These are phyloP conservation scores for Pleurotus salmoneostramineus DNA, from an alignment of 768 basidiomycete species.

Conservation along the genomic window DNA sequence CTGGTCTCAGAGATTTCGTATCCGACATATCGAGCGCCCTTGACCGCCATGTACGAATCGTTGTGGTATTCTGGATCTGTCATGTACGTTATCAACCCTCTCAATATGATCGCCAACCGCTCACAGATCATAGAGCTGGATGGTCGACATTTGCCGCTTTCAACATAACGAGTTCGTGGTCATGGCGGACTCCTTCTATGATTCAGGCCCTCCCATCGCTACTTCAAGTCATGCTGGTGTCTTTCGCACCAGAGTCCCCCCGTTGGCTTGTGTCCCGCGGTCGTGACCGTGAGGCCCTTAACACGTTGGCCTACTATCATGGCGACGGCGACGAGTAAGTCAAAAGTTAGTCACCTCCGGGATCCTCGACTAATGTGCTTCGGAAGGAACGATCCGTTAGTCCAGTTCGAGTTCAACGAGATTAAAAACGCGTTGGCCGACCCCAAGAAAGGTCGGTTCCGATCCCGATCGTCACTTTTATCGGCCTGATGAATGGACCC, in stretches of 20 bases:
- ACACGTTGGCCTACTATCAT: constrained; percentile 77
- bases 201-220: constrained; percentile 70
- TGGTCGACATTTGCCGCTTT: constrained; percentile 85
- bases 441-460: constrained; percentile 35
- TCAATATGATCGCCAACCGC: neutral
- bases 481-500: neutral
- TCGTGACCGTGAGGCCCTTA: constrained; percentile 60
- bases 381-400: constrained; percentile 55
- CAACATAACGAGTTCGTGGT: constrained; percentile 61
- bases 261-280: constrained; percentile 81
- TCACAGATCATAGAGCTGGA: constrained; percentile 46
- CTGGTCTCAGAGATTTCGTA: constrained; percentile 85
- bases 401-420: constrained; percentile 73
- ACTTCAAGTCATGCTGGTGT: constrained; percentile 61
- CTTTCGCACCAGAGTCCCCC: constrained; percentile 78
- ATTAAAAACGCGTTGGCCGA: constrained; percentile 77
- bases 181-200: constrained; percentile 80
- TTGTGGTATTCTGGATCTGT: constrained; percentile 86
- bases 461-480: neutral
- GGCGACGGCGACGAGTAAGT: constrained; percentile 64
- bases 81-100: constrained; percentile 37
- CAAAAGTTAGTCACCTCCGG: neutral
- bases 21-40: constrained; percentile 73
- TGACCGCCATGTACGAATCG: constrained; percentile 79
- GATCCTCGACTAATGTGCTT: neutral